Evolutionary conservation across 2,329 filamentous ascomycete genomes (phyloP), one percentile per base, ranked within the genome.

Genomic region (Monosporascus sp.): DNA sequence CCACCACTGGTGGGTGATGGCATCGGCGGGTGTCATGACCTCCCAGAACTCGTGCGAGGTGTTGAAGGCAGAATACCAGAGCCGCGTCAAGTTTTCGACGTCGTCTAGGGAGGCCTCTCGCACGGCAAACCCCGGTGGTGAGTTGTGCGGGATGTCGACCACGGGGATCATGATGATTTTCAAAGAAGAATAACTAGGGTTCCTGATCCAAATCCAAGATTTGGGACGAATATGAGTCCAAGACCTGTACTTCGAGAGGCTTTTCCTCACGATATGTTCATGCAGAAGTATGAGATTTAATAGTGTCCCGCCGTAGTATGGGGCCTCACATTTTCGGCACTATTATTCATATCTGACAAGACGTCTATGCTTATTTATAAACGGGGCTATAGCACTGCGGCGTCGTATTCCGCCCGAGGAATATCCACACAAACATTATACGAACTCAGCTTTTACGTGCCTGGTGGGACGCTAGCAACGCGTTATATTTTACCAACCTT

Each of bases 41-140:
- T 51, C 24, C 39, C 51, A 56, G 20, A 58, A 51, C 18, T 34
- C 20, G 18, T 58, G 51, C 14, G 51, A 49, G 20, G 48, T 27
- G 24, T 58, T 51, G 39, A 58, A 58, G 5, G 56, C 44, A 11
- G 54, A 46, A 39, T 56, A 56, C 56, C 56, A 58, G 25, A 58
- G 39, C 31, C 39, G 22, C 6, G 53, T 57, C 6, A 57, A 20
- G 18, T 47, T 36, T 18, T 27, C 46, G 22, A 50, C 51, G n/a
- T 57, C 55, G 6, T n/a, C 38, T 15, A 53, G 20, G 17, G 47
- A 37, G 9, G 55, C 55, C 7, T 55, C 48, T 20, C 53, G 47
- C 11, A 57, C 44, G 9, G 38, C 50, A 31, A 57, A 57, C 9
- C 55, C 53, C 3, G 48, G 37, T 17, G 55, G 53, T 1, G 50